phyloP scores from a whole-genome alignment of 768 basidiomycete species.

The Agaricus blazei region DNA sequence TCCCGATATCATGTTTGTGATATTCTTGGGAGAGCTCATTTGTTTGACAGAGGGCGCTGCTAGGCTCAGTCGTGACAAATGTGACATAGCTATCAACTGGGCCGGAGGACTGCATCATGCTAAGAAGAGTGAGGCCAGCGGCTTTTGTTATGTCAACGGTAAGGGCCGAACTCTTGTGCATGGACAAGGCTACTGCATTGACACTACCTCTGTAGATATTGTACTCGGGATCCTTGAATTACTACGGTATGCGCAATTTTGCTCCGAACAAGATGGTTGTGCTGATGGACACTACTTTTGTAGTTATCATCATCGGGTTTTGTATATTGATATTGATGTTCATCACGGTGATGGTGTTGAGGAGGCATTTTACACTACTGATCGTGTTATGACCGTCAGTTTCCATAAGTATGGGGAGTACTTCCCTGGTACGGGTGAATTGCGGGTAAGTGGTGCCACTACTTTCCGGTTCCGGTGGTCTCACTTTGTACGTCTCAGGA shows the following conservation, averaged over 20 bases:
- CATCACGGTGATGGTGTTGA: conserved; percentile 99
- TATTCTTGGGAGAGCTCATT: conserved; percentile 8
- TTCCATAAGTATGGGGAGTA: conserved; percentile 99
- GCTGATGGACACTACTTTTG: neutral
- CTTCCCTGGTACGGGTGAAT: conserved; percentile 98
- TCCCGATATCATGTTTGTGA: neutral
- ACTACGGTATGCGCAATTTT: conserved; percentile 47
- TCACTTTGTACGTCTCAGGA: conserved; percentile 46
- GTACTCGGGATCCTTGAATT: conserved; percentile 96
- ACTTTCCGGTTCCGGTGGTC: neutral
- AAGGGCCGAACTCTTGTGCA: conserved; percentile 13
- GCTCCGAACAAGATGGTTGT: neutral
- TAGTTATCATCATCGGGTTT: conserved; percentile 89
- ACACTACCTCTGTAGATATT: conserved; percentile 59
- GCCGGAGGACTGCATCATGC: conserved; percentile 98
- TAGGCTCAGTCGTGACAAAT: conserved; percentile 90
- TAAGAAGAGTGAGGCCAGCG: conserved; percentile 98
- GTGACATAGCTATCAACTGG: conserved; percentile 99
- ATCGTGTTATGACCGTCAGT: conserved; percentile 96
- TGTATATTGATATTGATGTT: conserved; percentile 98
- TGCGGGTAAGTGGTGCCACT: conserved; percentile 53
- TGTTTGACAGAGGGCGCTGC: conserved; percentile 84
- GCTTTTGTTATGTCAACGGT: conserved; percentile 99
- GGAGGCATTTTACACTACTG: conserved; percentile 98
- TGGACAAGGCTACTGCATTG: neutral